phyloP scores from a whole-genome alignment of 306 rosid species.

The Medicago truncatula region MtrunA17r5.0-ANR NC_053048.1:29581501-29582000 shows the following conservation, averaged over 20 bases:
- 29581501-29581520: slow-evolving; percentile 62
- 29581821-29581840: slow-evolving; percentile 68
- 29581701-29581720: slow-evolving; percentile 69
- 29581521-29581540: slow-evolving; percentile 55
- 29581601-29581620: slow-evolving; percentile 41
- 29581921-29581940: too few species aligned
- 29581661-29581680: slow-evolving; percentile 60
- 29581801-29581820: slow-evolving; percentile 68
- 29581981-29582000: too few species aligned
- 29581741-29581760: slow-evolving; percentile 64
- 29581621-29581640: slow-evolving; percentile 49
- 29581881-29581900: slow-evolving; percentile 2
- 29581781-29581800: slow-evolving; percentile 64
- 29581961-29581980: too few species aligned
- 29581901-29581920: too few species aligned
- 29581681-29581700: slow-evolving; percentile 62
- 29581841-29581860: slow-evolving; percentile 94
- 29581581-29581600: slow-evolving; percentile 34
- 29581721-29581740: slow-evolving; percentile 70
- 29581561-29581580: slow-evolving; percentile 25
- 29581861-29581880: slow-evolving; percentile 91
- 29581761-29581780: slow-evolving; percentile 68
- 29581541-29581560: slow-evolving; percentile 60
- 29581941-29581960: too few species aligned
- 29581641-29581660: slow-evolving; percentile 63